These are phyloP conservation scores for Phaeodactylum tricornutum DNA, from an alignment of 108 stramenopile species.

Conservation along the genomic window DNA sequence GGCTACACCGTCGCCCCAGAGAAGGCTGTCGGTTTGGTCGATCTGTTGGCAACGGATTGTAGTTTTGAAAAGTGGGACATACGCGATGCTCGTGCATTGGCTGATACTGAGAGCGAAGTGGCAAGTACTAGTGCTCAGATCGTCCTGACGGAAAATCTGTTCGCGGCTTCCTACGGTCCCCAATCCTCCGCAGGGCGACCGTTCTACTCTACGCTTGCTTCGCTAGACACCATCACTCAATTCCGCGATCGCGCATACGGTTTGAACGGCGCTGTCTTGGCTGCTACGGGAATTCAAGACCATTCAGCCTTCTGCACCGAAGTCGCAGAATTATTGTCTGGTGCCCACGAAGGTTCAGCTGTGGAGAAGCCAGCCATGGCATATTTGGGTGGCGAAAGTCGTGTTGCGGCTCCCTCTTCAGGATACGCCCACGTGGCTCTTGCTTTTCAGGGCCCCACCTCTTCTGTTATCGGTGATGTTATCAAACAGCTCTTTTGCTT, in stretches of 20 bases:
- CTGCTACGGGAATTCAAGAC: constrained; percentile 71
- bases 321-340: constrained; percentile 41
- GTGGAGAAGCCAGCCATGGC: constrained; percentile 16
- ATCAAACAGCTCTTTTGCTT: constrained; percentile 51
- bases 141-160: constrained; percentile 72
- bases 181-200: constrained; percentile 73
- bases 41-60: constrained; percentile 49
- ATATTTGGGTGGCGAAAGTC: constrained; percentile 74
- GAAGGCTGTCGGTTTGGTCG: constrained; percentile 50
- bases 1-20: constrained; percentile 74
- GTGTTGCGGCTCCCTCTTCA: constrained; percentile 52
- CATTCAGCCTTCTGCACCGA: constrained; percentile 72
- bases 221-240: constrained; percentile 36
- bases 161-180: constrained; percentile 73
- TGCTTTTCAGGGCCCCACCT: constrained; percentile 48
- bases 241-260: constrained; percentile 67
- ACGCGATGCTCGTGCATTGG: constrained; percentile 58
- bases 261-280: constrained; percentile 69
- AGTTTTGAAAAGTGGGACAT: constrained; percentile 87
- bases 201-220: constrained; percentile 47
- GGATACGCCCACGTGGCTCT: constrained; percentile 79
- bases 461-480: constrained; percentile 47
- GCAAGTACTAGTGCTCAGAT: constrained; percentile 64
- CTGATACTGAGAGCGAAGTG: constrained; percentile 40
- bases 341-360: constrained; percentile 35